Base-by-base conservation (phyloP, 805 yeast species). In the Torulaspora indica region DNA sequence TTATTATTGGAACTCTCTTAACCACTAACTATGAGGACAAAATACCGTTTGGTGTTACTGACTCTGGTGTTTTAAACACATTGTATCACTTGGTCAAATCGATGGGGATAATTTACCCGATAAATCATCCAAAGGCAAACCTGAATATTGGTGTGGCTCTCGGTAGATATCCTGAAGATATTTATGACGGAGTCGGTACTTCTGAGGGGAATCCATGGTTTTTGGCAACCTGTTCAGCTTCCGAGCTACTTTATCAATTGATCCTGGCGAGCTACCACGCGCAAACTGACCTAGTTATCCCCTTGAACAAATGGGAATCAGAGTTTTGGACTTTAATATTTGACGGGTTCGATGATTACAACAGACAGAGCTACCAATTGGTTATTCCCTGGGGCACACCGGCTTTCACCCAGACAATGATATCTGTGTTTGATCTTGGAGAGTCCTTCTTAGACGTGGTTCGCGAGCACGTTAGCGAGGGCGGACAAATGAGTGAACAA, bases 151-250 rank as follows among this genome's bases (percentile, higher is more conserved):
- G 75, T 2, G 81, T 82, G 40, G 95, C 84, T 0, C 65, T 90
- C 42, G 98, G 98, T 2, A 74, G 98, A 58, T 90, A 90, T 58
- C 96, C 97, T 0, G 98, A 90, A 58, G 98, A 90, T 65, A 62
- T 82, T 8, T 90, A 90, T 63, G 82, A 90, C 61, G 96, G 96
- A 0, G 67, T 71, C 47, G 80, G 79, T 0, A 69, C 75, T 0
- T 72, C 82, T 25, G 87, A 82, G 55, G 97, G 96, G 2, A 89
- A 90, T 57, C 97, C 98, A 5, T 90, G 97, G 98, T 88, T 89
- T 59, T 75, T 90, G 46, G 69, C 85, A 3, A 85, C 91, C 1
- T 77, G 84, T 0, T 71, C 84, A 3, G 87, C 86, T 2, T 69
- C 86, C 4, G 86, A 82, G 58, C 53, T 82, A 13, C 58, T 83